phyloP scores from a whole-genome alignment of 495 filamentous ascomycete species.

The Alectoria sarmentosa region DNA sequence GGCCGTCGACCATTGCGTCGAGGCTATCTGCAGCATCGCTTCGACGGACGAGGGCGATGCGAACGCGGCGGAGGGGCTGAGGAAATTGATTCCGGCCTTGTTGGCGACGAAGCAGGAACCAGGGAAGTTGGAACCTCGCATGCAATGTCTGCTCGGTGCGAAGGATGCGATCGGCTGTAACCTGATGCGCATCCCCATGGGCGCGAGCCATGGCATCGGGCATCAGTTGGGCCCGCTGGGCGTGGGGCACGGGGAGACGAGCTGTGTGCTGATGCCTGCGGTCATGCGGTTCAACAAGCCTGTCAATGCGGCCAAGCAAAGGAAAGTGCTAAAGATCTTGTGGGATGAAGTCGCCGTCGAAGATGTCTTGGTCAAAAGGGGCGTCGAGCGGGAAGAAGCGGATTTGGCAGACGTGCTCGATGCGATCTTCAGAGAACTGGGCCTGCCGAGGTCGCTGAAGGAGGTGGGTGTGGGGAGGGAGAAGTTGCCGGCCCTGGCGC shows the following conservation, averaged over 20 bases:
- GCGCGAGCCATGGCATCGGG: slow-evolving; percentile 59
- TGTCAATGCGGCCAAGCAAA: slow-evolving; percentile 43
- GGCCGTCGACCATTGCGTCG: slow-evolving; percentile 59
- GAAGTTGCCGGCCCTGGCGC: slow-evolving; percentile 44
- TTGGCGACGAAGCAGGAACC: slow-evolving; percentile 41
- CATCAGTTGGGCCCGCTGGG: slow-evolving; percentile 61
- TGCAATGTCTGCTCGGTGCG: slow-evolving; percentile 47
- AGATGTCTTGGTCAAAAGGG: slow-evolving; percentile 35
- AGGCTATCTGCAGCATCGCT: slow-evolving; percentile 42
- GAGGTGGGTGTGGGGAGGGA: slow-evolving; percentile 50
- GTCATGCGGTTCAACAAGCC: slow-evolving; percentile 54
- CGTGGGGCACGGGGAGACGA: slow-evolving; percentile 60
- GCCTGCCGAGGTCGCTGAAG: slow-evolving; percentile 47
- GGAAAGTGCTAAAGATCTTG: slow-evolving; percentile 41
- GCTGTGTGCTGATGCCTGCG: slow-evolving; percentile 54
- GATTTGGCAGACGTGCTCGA: slow-evolving; percentile 52
- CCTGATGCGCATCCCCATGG: slow-evolving; percentile 41
- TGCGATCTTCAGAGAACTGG: slow-evolving; percentile 46
- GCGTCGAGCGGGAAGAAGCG: slow-evolving; percentile 30
- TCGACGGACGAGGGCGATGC: slow-evolving; percentile 35
- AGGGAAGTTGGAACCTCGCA: slow-evolving; percentile 40
- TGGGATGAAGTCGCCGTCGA: slow-evolving; percentile 40
- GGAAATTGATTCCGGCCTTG: slow-evolving; percentile 43
- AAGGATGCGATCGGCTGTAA: slow-evolving; percentile 48
- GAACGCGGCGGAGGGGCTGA: slow-evolving; percentile 38